A percentile compares a stretch with the other conserved stretches of the same genome.
Conservation (phyloP, 139 green algal genomes). For the Raphidocelis subcapitata region DNA sequence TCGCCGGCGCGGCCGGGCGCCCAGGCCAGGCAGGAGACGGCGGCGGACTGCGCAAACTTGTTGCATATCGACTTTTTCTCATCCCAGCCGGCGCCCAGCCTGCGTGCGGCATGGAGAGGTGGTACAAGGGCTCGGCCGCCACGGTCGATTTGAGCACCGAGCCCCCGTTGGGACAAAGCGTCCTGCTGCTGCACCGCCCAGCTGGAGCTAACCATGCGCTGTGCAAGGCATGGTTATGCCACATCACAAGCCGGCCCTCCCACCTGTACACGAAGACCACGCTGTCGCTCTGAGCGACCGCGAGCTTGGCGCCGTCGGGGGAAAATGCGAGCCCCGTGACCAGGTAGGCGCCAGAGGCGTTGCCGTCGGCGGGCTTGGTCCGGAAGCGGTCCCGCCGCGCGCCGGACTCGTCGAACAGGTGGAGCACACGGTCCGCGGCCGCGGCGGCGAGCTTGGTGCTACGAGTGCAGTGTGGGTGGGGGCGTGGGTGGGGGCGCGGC, state of each 20-base stretch:
- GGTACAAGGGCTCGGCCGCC: no score
- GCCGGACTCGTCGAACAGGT: slow-evolving; percentile 83
- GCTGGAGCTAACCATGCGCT: no score
- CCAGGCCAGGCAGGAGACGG: slow-evolving; percentile 73
- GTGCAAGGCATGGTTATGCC: no score
- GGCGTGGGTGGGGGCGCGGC: no score
- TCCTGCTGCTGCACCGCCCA: no score
- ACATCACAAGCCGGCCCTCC: no score
- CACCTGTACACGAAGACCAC: slow-evolving; percentile 89
- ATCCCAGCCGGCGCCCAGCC: slow-evolving; percentile 65
- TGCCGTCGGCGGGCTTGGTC: slow-evolving; percentile 57
- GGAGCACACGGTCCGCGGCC: slow-evolving; percentile 76
- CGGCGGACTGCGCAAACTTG: slow-evolving; percentile 67
- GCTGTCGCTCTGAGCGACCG: slow-evolving; percentile 84
- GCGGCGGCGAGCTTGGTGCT: slow-evolving; percentile 71
- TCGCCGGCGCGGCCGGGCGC: slow-evolving; percentile 51
- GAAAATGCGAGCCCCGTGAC: slow-evolving; percentile 81
- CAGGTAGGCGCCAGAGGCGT: slow-evolving; percentile 48
- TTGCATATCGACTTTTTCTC: slow-evolving; percentile 92
- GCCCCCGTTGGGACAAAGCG: no score
- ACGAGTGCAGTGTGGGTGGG: slow-evolving; percentile 16
- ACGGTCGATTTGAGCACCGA: no score
- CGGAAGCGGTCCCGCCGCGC: slow-evolving; percentile 85
- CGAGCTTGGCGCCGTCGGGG: slow-evolving; percentile 78
- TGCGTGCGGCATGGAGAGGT: slow-evolving; percentile 1